Base-by-base conservation (phyloP, 2,329 filamentous ascomycete species). In the Colletotrichum sp. region DNA sequence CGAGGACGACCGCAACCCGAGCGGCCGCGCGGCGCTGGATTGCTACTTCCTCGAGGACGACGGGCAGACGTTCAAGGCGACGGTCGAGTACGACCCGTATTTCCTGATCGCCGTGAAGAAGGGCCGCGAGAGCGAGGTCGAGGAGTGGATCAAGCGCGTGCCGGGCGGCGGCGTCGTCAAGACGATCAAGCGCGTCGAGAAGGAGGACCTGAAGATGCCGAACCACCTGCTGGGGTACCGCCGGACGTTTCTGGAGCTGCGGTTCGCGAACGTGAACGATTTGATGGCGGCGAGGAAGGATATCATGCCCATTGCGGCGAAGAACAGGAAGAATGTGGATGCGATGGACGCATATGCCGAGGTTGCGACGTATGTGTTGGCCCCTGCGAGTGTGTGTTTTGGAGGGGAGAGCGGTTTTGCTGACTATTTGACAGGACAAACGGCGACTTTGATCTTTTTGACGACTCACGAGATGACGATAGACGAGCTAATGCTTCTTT, bases 281-380 rank as follows among this genome's bases (percentile, higher is more conserved):
- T 86, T 99, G 78, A 87, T 99, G 84, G 92, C 94, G n/a, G 96
- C 96, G 62, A 91, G 96, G 79, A 95, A 92, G 81, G 93, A 94
- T 65, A 92, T 99, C 62, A 93, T 95, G 88, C 97, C 97, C 1
- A 91, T 99, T 83, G 97, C 96, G 16, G 96, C 98, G 86, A 98
- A 95, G 87, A 99, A 99, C 84, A 98, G 95, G 88, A 98, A 97
- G 87, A 96, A 95, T 80, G 94, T 98, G 90, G 96, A 95, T 88
- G 95, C 96, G 68, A 98, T 99, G 94, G 97, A 99, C 88, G 96
- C 96, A 79, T 99, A 99, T 88, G 96, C 96, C 57, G 97, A 99
- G 88, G 96, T 99, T 82, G 95, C 95, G 77, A 94, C 93, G 95
- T 96, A 84, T 85, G 92, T 89, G 52, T 15, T 28, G 7, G 21